These are phyloP conservation scores for Cryptosporidium ubiquitum DNA, from an alignment of 169 alveolate genomes.

Conservation along the genomic window DNA sequence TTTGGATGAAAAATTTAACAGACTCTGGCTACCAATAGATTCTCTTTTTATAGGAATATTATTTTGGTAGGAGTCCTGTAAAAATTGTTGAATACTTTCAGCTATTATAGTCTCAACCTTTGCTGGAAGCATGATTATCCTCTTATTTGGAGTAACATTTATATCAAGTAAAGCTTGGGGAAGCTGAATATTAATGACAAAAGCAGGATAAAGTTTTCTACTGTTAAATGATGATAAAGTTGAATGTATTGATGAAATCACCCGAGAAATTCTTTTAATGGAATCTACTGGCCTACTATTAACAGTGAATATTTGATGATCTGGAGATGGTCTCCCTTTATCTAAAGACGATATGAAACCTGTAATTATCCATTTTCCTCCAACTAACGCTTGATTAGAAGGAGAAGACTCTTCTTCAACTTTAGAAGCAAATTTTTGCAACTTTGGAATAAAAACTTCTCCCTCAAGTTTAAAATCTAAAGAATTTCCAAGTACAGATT, in stretches of 20 bases:
- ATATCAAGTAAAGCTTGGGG: conserved; percentile 50
- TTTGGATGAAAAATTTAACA: not conserved
- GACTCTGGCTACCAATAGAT: not conserved
- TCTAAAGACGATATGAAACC: conserved; percentile 61
- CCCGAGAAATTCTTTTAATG: conserved; percentile 27
- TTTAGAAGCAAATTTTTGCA: not conserved
- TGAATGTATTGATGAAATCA: conserved; percentile 42
- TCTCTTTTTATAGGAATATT: conserved; percentile 34
- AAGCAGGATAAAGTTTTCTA: conserved; percentile 49
- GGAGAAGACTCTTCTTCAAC: not conserved
- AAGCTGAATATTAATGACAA: conserved; percentile 42
- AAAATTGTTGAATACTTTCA: conserved; percentile 30
- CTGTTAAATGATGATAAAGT: conserved; percentile 31
- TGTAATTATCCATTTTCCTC: conserved; percentile 43
- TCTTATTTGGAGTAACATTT: conserved; percentile 65
- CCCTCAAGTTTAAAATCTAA: conserved; percentile 25
- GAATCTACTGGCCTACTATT: conserved; percentile 51
- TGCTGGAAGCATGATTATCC: conserved; percentile 47
- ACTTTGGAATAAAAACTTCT: conserved; percentile 42
- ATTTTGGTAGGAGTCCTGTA: conserved; percentile 25
- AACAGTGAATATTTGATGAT: conserved; percentile 42
- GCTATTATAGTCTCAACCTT: conserved; percentile 16
- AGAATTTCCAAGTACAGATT: conserved; percentile 37
- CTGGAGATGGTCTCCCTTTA: conserved; percentile 70
- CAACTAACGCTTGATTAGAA: no score